phyloP scores from a whole-genome alignment of 495 filamentous ascomycete species.

The Penicillium ucsense region DNA sequence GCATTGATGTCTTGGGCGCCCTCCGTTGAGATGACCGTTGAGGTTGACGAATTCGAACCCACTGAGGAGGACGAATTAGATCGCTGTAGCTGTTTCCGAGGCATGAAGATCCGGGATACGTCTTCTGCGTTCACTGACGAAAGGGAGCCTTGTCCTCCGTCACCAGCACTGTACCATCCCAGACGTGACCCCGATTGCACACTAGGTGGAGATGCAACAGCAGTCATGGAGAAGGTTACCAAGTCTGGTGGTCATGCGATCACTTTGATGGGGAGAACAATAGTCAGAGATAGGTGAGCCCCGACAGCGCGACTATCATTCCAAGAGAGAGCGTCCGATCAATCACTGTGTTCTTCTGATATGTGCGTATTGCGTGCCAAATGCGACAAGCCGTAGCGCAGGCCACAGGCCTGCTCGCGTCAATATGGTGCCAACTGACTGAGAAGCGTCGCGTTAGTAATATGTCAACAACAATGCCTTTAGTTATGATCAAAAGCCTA shows the following conservation, averaged over 20 bases:
- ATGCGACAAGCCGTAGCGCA: background rate
- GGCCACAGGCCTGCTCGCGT: constrained; percentile 10
- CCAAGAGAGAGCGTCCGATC: too few species aligned
- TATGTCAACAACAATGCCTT: background rate
- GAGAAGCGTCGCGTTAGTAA: constrained; percentile 22
- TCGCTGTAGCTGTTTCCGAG: constrained; percentile 74
- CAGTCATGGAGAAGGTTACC: constrained; percentile 70
- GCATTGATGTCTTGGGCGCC: constrained; percentile 41
- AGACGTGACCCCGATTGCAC: constrained; percentile 63
- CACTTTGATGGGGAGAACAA: too few species aligned
- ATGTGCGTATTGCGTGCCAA: background rate
- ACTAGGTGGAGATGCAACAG: constrained; percentile 86
- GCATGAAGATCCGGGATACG: constrained; percentile 76
- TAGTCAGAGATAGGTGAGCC: background rate
- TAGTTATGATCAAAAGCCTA: too few species aligned
- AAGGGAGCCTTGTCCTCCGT: constrained; percentile 63
- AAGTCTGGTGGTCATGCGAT: too few species aligned
- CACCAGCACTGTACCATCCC: constrained; percentile 52
- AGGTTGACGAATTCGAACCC: constrained; percentile 33
- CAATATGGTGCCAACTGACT: constrained; percentile 12
- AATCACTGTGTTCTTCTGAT: background rate
- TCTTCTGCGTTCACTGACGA: constrained; percentile 81
- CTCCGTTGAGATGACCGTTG: constrained; percentile 37
- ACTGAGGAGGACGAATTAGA: constrained; percentile 83
- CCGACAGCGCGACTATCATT: background rate